Conservation (phyloP, 352 stramenopile genomes). For the Globisporangium nodosum region DNA sequence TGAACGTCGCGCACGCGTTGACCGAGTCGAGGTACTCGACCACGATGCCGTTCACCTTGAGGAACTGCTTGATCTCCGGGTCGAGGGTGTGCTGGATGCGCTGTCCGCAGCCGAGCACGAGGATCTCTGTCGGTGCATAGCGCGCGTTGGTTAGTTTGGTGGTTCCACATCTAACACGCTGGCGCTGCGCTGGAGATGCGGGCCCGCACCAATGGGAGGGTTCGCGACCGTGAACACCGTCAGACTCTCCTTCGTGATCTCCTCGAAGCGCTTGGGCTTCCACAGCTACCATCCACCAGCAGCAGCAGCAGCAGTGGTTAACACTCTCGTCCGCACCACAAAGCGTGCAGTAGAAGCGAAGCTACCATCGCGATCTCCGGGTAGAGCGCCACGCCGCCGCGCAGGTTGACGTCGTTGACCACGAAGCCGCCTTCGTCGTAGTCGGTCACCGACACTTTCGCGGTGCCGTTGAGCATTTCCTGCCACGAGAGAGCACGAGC, state of each 20-base stretch:
- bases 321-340: background rate
- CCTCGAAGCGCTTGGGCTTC: slow-evolving; percentile 69
- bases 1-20: slow-evolving; percentile 88
- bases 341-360: background rate
- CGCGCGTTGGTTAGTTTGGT: too few species aligned
- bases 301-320: too few species aligned
- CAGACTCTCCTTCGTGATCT: slow-evolving; percentile 78
- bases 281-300: slow-evolving; percentile 40
- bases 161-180: too few species aligned
- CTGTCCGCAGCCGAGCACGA: slow-evolving; percentile 72
- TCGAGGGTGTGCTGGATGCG: slow-evolving; percentile 56
- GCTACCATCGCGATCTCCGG: slow-evolving; percentile 71
- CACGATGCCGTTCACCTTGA: slow-evolving; percentile 81
- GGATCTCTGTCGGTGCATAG: slow-evolving; percentile 38
- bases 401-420: slow-evolving; percentile 83
- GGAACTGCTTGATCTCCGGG: slow-evolving; percentile 58
- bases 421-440: slow-evolving; percentile 86
- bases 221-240: slow-evolving; percentile 72
- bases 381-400: slow-evolving; percentile 61
- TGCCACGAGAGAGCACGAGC: slow-evolving; percentile 16
- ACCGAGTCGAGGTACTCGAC: slow-evolving; percentile 82
- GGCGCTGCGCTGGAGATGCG: too few species aligned
- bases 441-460: slow-evolving; percentile 75
- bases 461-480: slow-evolving; percentile 80
- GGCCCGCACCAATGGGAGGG: slow-evolving; percentile 49